These are phyloP conservation scores for Mycena epipterygia DNA, from an alignment of 768 basidiomycete genomes.

Conservation along the genomic window DNA sequence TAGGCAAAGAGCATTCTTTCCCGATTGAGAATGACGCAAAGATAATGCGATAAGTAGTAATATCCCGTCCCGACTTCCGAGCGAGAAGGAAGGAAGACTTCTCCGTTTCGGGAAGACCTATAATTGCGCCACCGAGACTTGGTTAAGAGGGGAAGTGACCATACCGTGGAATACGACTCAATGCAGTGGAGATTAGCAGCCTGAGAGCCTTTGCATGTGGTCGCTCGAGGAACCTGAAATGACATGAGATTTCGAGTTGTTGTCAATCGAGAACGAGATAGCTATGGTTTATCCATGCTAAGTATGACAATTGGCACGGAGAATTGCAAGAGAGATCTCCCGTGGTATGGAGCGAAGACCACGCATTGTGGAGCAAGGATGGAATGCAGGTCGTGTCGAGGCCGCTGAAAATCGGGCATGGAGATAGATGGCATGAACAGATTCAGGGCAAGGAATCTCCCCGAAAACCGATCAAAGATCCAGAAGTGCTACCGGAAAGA, in stretches of 20 bases:
- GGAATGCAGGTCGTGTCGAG: background rate
- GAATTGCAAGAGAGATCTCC: background rate
- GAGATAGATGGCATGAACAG: constrained; percentile 15
- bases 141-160: background rate
- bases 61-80: constrained; percentile 19
- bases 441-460: constrained; percentile 10
- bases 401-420: background rate
- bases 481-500: background rate
- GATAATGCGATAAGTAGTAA: constrained; percentile 27
- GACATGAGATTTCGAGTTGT: background rate
- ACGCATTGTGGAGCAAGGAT: background rate
- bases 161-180: background rate
- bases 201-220: constrained; percentile 5
- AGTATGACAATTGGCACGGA: background rate
- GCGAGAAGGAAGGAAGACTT: background rate
- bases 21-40: constrained; percentile 15
- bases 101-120: background rate
- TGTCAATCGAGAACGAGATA: background rate
- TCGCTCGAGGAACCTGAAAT: background rate
- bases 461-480: constrained; percentile 24
- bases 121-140: background rate
- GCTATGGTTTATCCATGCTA: background rate
- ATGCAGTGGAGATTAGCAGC: background rate
- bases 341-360: background rate
- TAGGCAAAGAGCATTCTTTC: too few species aligned